Evolutionary conservation across 2,329 filamentous ascomycete species (phyloP).

Genomic region (Aspergillaceae sp.): DNA sequence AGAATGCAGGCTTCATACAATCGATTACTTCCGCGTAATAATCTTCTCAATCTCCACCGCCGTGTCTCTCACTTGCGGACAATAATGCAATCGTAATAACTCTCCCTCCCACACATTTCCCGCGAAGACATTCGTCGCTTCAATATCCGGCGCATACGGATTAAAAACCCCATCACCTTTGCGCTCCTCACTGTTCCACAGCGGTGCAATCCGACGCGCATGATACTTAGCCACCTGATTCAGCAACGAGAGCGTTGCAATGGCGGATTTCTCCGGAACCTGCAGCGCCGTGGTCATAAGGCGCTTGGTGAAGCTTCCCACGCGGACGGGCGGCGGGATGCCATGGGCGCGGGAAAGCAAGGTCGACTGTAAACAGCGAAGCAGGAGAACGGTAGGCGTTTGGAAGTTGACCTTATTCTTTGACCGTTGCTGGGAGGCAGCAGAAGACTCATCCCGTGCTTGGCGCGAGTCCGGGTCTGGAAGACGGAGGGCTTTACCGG

Average conservation of each 20-base stretch:
- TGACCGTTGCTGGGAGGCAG: conserved; percentile 29
- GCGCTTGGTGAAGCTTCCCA: conserved; percentile 92
- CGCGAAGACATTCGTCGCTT: conserved; percentile 83
- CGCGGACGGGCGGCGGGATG: conserved; percentile 67
- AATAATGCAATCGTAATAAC: conserved; percentile 74
- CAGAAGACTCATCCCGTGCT: conserved; percentile 19
- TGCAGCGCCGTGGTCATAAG: conserved; percentile 75
- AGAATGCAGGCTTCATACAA: neutral
- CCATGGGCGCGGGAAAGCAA: conserved; percentile 68
- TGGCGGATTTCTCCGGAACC: conserved; percentile 77
- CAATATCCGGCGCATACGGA: conserved; percentile 61
- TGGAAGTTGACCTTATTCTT: conserved; percentile 81
- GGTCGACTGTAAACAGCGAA: conserved; percentile 74
- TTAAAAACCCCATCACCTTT: conserved; percentile 84
- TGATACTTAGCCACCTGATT: conserved; percentile 73
- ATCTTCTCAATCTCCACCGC: conserved; percentile 61
- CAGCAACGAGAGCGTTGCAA: conserved; percentile 70
- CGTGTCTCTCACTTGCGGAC: conserved; percentile 73
- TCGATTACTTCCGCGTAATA: conserved; percentile 25
- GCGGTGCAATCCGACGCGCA: conserved; percentile 66
- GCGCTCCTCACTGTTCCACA: conserved; percentile 93
- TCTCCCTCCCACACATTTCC: conserved; percentile 92
- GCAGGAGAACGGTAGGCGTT: conserved; percentile 84
- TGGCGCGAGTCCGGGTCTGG: conserved; percentile 52
- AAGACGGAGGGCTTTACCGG: conserved; percentile 62